Evolutionary conservation across 352 stramenopile genomes (phyloP).

Genomic region (Pythium rishiriense): DNA sequence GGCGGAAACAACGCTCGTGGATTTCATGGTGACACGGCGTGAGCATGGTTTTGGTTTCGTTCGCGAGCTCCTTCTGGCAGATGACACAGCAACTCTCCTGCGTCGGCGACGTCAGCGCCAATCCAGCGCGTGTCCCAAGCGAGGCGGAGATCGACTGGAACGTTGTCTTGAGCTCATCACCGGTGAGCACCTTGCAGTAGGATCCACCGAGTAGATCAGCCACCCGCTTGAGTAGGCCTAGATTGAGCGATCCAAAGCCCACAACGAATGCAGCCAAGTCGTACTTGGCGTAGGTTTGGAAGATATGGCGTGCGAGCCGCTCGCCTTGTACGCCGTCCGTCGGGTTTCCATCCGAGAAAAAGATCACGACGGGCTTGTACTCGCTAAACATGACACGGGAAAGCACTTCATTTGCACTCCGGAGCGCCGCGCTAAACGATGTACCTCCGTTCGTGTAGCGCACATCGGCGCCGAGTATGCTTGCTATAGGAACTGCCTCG

Average conservation of each 20-base stretch:
- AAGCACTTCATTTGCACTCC: slow-evolving; percentile 58
- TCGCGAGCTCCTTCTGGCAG: slow-evolving; percentile 53
- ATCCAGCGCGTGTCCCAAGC: slow-evolving; percentile 50
- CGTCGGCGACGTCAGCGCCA: slow-evolving; percentile 53
- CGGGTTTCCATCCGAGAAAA: slow-evolving; percentile 77
- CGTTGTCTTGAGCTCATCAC: slow-evolving; percentile 64
- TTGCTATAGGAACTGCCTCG: slow-evolving; percentile 52
- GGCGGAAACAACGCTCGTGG: slow-evolving; percentile 39
- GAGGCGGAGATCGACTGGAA: slow-evolving; percentile 78
- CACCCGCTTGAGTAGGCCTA: slow-evolving; percentile 52
- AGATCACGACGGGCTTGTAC: slow-evolving; percentile 72
- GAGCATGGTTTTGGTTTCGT: slow-evolving; percentile 42
- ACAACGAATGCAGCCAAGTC: slow-evolving; percentile 59
- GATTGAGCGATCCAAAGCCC: slow-evolving; percentile 66
- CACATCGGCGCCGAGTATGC: slow-evolving; percentile 32
- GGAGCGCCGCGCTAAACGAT: slow-evolving; percentile 47
- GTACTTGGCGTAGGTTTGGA: slow-evolving; percentile 54
- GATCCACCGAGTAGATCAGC: slow-evolving; percentile 51
- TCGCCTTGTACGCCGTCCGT: slow-evolving; percentile 42
- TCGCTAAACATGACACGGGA: slow-evolving; percentile 55
- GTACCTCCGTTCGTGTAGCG: slow-evolving; percentile 49
- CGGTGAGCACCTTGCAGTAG: slow-evolving; percentile 59
- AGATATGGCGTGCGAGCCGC: slow-evolving; percentile 50
- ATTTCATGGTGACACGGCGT: slow-evolving; percentile 47
- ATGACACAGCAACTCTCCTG: slow-evolving; percentile 59